These are phyloP conservation scores for Pleurotus pulmonarius DNA, from an alignment of 768 basidiomycete genomes.

Conservation along the genomic window DNA sequence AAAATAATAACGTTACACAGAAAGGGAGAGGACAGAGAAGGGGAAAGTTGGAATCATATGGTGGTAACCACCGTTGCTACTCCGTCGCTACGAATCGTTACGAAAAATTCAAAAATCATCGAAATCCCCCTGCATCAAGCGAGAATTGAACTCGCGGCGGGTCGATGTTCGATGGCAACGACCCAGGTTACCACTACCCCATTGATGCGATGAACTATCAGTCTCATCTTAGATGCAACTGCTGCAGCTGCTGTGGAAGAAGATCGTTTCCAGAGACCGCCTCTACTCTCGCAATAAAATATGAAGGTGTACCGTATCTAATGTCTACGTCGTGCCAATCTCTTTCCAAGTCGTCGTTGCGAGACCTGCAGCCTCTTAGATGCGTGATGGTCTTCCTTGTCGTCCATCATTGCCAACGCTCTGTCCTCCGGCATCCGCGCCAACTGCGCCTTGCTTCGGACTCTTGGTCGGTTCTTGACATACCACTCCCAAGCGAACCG, in stretches of 20 bases:
- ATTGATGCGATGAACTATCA: background rate
- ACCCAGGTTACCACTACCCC: conserved; percentile 14
- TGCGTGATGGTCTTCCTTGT: conserved; percentile 8
- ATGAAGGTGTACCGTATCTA: too few species aligned
- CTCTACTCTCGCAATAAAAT: too few species aligned
- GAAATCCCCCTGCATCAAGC: conserved; percentile 1
- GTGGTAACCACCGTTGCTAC: background rate
- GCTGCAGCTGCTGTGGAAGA: too few species aligned
- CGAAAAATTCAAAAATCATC: too few species aligned
- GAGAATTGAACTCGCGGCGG: conserved; percentile 12
- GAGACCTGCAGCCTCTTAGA: background rate
- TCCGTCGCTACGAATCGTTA: too few species aligned
- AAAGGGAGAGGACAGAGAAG: background rate
- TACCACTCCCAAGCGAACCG: conserved; percentile 98
- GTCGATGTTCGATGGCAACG: conserved; percentile 20
- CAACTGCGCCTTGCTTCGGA: conserved; percentile 61
- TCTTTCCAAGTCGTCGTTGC: conserved; percentile 5
- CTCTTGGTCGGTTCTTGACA: conserved; percentile 60
- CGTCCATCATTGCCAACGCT: conserved; percentile 31
- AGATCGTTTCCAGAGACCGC: too few species aligned
- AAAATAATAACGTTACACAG: background rate
- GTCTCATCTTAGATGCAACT: background rate
- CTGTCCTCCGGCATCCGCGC: conserved; percentile 68
- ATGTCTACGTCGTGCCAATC: background rate
- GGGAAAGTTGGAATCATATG: background rate